Percentiles rank a stretch among this genome's conserved stretches.
Conservation (phyloP, 2,329 filamentous ascomycete genomes). For the Penicillium sp. region DNA sequence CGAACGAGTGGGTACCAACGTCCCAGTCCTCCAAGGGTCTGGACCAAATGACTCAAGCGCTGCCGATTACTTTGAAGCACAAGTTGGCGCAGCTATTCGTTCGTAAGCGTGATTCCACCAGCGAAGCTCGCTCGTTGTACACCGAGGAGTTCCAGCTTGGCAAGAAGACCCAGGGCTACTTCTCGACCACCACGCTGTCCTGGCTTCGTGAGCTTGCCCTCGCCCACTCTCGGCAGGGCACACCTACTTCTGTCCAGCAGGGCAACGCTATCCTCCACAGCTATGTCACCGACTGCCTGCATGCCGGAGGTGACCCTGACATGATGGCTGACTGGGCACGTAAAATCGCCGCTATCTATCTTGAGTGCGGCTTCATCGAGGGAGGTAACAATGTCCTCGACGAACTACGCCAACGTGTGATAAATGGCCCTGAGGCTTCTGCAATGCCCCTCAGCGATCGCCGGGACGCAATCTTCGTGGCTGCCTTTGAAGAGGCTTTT, state of each 20-base stretch:
- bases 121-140: constrained; percentile 43
- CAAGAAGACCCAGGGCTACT: constrained; percentile 49
- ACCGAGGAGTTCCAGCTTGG: constrained; percentile 48
- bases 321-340: constrained; percentile 50
- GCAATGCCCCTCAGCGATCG: constrained; percentile 34
- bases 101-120: constrained; percentile 40
- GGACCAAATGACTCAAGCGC: constrained; percentile 38
- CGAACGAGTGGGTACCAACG: constrained; percentile 39
- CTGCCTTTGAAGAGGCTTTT: constrained; percentile 48
- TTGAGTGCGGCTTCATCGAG: constrained; percentile 44
- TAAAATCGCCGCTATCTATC: constrained; percentile 50
- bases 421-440: constrained; percentile 44
- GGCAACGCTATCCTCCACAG: constrained; percentile 44
- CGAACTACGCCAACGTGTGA: constrained; percentile 53
- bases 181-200: constrained; percentile 48
- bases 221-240: constrained; percentile 44
- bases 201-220: constrained; percentile 49
- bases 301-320: constrained; percentile 44
- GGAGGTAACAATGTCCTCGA: constrained; percentile 47
- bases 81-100: constrained; percentile 53
- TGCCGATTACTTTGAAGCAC: constrained; percentile 51
- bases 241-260: constrained; percentile 40
- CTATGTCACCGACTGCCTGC: constrained; percentile 46
- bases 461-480: constrained; percentile 48
- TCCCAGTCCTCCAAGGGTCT: constrained; percentile 30